These are phyloP conservation scores for Alternaria solani DNA, from an alignment of 2,329 filamentous ascomycete species.

Conservation along the genomic window DNA sequence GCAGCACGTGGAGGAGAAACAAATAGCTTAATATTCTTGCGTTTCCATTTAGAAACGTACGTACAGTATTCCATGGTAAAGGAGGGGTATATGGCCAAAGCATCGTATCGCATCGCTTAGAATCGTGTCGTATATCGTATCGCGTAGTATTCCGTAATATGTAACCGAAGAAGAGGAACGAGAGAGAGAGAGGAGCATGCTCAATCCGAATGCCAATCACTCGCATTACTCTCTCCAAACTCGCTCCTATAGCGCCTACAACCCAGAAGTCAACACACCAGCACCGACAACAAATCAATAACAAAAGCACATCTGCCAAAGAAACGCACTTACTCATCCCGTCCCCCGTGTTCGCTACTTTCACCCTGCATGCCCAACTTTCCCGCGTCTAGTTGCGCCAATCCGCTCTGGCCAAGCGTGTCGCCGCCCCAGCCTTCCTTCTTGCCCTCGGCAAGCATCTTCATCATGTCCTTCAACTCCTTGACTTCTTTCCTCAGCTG, in stretches of 20 bases:
- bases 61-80: neutral
- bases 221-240: constrained; percentile 33
- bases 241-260: constrained; percentile 26
- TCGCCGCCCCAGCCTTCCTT: constrained; percentile 40
- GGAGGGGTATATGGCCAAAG: constrained; percentile 3
- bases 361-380: constrained; percentile 26
- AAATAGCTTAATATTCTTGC: neutral
- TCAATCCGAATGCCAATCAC: constrained; percentile 34
- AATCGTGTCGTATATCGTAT: neutral
- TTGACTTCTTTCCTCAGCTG: constrained; percentile 55
- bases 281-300: neutral
- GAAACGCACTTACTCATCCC: constrained; percentile 31
- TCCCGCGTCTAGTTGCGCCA: constrained; percentile 29
- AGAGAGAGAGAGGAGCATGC: neutral
- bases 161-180: neutral
- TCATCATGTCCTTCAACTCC: constrained; percentile 54
- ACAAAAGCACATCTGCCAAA: constrained; percentile 2
- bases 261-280: constrained; percentile 12
- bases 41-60: neutral
- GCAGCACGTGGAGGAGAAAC: neutral
- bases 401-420: constrained; percentile 39
- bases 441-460: constrained; percentile 32
- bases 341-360: constrained; percentile 34
- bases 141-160: constrained; percentile 3
- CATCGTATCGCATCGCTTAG: neutral